Base-by-base conservation (phyloP, 2,329 filamentous ascomycete species). In the Penicillium sp. region DNA sequence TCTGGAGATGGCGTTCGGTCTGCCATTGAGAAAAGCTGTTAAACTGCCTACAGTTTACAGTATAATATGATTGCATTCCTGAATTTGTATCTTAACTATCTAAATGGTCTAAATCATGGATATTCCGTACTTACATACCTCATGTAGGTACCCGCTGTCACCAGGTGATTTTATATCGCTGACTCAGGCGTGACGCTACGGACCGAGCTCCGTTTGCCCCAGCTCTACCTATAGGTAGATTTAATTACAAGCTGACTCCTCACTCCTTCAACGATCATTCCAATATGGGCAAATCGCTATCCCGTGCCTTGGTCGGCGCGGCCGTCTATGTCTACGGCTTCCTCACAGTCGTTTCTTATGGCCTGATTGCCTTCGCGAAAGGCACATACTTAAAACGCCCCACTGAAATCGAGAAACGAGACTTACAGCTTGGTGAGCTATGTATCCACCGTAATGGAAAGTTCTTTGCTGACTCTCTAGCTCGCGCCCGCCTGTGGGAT, bases 401-500 rank as follows among this genome's bases (percentile, higher is more conserved):
- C 6, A 71, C 70, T 1, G 75, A 77, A 53, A 71, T 74, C 45
- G 72, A 77, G 56, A 65, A 62, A 4, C 55, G 75, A 41, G 74
- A 77, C 60, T 60, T 77, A 46, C 63, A 73, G 53, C 57, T 77
- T 37, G 75, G 76, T 78, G 60, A 60, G 70, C 48, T n/a, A 31
- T 56, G 12, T 32, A 41, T 51, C 53, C 15, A n/a, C 23, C 34
- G 18, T 49, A 16, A 12, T 16, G 21, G 42, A 35, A 35, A 39
- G 25, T 15, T 21, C 45, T 38, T 35, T 25, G 13, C 35, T 38
- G 10, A 50, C 38, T 25, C 3, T 38, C 23, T 55, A 84, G 82
- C 79, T 50, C 78, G 78, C 59, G 70, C 80, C 57, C 72, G 74
- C 38, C 74, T 83, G 60, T 85, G 82, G 82, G 77, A 80, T 57